Percentiles rank a stretch among this genome's conserved stretches.
Evolutionary conservation across 306 rosid species (phyloP).

Genomic region (Betula pendula): DNA sequence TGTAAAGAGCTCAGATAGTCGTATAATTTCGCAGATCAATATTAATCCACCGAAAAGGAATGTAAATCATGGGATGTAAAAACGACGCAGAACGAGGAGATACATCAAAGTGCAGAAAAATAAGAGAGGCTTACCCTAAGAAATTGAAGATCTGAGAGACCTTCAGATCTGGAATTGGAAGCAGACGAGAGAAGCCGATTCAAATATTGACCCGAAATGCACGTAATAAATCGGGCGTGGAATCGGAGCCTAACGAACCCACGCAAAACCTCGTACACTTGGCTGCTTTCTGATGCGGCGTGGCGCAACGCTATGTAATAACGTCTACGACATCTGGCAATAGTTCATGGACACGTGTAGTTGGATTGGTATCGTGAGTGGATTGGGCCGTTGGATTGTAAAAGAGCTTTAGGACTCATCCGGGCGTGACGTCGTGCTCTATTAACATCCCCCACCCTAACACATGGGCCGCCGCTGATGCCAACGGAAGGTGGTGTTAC

Average conservation of each 20-base stretch:
- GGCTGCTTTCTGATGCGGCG: background rate
- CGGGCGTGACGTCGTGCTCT: too few species aligned
- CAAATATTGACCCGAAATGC: background rate
- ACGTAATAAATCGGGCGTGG: background rate
- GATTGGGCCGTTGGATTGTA: too few species aligned
- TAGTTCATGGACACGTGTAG: background rate
- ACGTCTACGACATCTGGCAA: background rate
- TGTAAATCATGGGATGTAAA: background rate
- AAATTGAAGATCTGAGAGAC: background rate
- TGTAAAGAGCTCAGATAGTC: background rate
- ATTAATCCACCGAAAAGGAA: background rate
- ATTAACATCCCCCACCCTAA: too few species aligned
- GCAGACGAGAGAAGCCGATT: background rate
- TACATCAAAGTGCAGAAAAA: background rate
- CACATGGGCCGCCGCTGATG: too few species aligned
- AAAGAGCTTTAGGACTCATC: too few species aligned
- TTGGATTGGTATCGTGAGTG: background rate
- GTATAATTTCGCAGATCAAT: background rate
- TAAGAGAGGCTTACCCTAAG: background rate
- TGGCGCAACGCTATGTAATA: background rate
- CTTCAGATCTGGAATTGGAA: background rate
- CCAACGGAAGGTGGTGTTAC: too few species aligned
- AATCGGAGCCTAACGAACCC: background rate
- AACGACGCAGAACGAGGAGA: background rate
- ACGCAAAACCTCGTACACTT: background rate